Evolutionary conservation across 805 yeast species (phyloP).

Genomic region (Candida boleticola): DNA sequence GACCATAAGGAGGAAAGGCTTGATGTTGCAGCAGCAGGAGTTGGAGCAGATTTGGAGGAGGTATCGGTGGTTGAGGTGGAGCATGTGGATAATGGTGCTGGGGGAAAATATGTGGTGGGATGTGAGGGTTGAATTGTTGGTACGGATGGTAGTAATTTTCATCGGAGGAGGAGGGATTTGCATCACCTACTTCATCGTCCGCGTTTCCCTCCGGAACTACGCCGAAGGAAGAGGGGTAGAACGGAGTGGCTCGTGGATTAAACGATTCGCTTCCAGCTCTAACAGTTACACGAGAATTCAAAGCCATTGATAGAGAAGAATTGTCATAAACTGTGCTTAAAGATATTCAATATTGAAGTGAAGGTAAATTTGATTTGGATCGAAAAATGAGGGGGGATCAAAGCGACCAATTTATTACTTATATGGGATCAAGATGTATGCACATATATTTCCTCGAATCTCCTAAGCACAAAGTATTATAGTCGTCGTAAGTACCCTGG

Average conservation of each 20-base stretch:
- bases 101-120: neutral
- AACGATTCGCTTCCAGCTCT: slow-evolving; percentile 3
- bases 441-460: no score
- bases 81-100: neutral
- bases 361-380: no score
- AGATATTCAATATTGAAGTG: no score
- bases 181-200: neutral
- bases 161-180: neutral
- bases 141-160: neutral
- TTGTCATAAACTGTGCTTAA: no score
- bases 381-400: no score
- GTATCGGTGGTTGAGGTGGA: neutral
- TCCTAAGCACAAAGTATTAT: no score
- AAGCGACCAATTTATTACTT: no score
- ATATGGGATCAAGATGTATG: no score
- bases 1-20: neutral
- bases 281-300: slow-evolving; percentile 16
- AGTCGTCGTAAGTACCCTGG: no score
- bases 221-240: slow-evolving; percentile 1
- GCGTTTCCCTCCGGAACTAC: neutral
- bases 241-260: slow-evolving; percentile 3
- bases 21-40: neutral
- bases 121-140: neutral
- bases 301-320: neutral
- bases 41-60: neutral